Base-by-base conservation (phyloP, 2,329 filamentous ascomycete species). In the Colletotrichum cuscutae region DNA sequence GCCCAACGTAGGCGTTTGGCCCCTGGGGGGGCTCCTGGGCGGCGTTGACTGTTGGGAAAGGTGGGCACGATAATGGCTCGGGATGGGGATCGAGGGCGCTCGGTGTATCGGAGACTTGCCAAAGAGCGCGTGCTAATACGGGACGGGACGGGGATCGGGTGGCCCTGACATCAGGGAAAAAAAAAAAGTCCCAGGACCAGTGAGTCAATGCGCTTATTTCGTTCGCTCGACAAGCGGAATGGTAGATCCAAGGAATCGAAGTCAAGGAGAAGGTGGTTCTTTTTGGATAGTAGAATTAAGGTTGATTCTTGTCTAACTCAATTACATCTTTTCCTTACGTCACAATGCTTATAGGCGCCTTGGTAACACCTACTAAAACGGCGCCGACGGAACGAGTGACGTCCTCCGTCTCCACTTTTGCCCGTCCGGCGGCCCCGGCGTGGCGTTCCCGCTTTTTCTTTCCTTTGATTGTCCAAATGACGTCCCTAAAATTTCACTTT, bases 11-110 rank as follows among this genome's bases (percentile, higher is more conserved):
- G 49, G 19, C 30, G 22, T 49, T 24, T 30, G 22, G 26, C 26
- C 26, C 26, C 4, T 26, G 4, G 32, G 32, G 9, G 32, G 30
- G 30, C 30, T 12, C 32, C 11, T 35, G 32, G 42, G 42, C 35
- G 42, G 54, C n/a, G 30, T 13, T 42, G 49, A 19, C 24, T 35
- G 19, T 49, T 24, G 22, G 19, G 24, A 62, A 53, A 42, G 37
- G 68, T 58, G 62, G 71, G 71, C 58, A 63, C 68, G 71, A 73
- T 52, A 73, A 72, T 63, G 52, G 52, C 42, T 49, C 71, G 71
- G 71, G 63, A 46, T 42, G 26, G 52, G 32, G 32, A 12, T 28
- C 9, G n/a, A 28, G 22, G 22, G 22, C 35, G 4, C n/a, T 70
- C 70, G 66, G 70, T 65, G 56, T 49, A 49, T 72, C 70, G 66